Evolutionary conservation across 1,284 basidiomycete species (phyloP), one percentile per base, ranked within the genome.

Genomic region (Peniophora sp.): DNA sequence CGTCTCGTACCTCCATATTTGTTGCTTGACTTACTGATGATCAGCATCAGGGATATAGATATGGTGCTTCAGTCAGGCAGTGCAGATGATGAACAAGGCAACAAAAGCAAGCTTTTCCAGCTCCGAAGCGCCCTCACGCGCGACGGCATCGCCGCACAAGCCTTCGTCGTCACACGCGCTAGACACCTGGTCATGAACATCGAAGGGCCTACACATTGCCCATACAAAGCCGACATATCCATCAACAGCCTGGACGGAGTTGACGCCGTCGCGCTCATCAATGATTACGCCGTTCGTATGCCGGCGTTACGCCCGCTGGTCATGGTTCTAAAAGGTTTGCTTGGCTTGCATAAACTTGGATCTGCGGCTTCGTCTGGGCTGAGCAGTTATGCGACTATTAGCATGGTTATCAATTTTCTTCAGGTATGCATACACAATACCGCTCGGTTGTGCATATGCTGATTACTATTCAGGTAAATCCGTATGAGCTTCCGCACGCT

Each of bases 361-460:
- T 83, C 88, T 59, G 84, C 91, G 2, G 82, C 79, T 46, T 77
- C 75, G 5, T 78, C 81, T 16, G 88, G 89, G 0, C 62, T 92
- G 9, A 84, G 88, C 20, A 86, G 84, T 65, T 92, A 90, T 67
- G 78, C 79, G 9, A 72, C 87, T 50, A 84, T 83, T 41, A 82
- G 81, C 57, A 69, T 91, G 62, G 81, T 81, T 46, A 79, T 91
- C 55, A 83, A 74, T 55, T 91, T 92, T 61, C 68, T 93, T 6
- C 85, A 92, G 69, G 83, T 85, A 41, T 20, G 38, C 16, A 50
- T 22, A 6, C 72, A 63, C 27, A 50, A 10, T 39, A 45, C 36
- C n/a, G n/a, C n/a, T 6, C 85, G 91, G 69, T 82, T 85, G 39
- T 20, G 38, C 16, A 50, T 22, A 6, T 72, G n/a, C n/a, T n/a